A percentile compares a stretch with the other conserved stretches of the same genome.
These are phyloP conservation scores for Lodderomyces elongisporus DNA, from an alignment of 1,139 yeast species.

Conservation along the genomic window DNA sequence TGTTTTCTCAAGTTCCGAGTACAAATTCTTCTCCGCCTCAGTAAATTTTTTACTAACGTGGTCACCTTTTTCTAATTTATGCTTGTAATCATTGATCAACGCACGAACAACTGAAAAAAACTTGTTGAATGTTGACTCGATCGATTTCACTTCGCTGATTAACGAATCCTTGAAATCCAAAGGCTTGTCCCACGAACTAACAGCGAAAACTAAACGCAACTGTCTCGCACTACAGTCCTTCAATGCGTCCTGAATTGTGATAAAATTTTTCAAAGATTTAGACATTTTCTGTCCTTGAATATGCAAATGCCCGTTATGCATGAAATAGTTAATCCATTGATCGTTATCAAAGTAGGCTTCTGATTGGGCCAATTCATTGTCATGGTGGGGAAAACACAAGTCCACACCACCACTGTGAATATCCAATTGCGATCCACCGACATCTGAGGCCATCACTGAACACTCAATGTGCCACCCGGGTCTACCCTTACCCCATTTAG, in stretches of 20 bases:
- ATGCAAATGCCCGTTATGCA: conserved; percentile 96
- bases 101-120: conserved; percentile 86
- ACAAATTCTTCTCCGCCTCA: conserved; percentile 49
- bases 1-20: conserved; percentile 46
- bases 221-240: conserved; percentile 68
- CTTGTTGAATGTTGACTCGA: conserved; percentile 70
- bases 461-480: conserved; percentile 99
- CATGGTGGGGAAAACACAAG: conserved; percentile 99
- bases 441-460: conserved; percentile 96
- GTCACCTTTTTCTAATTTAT: conserved; percentile 40
- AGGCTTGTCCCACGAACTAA: conserved; percentile 89
- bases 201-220: conserved; percentile 82
- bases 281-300: conserved; percentile 99
- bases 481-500: conserved; percentile 96
- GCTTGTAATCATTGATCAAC: conserved; percentile 55
- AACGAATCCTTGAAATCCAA: conserved; percentile 85
- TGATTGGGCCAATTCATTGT: conserved; percentile 93
- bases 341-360: conserved; percentile 86
- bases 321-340: conserved; percentile 95
- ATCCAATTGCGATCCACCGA: conserved; percentile 79
- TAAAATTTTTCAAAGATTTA: conserved; percentile 88
- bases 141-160: conserved; percentile 67
- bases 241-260: conserved; percentile 89
- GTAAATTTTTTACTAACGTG: conserved; percentile 54
- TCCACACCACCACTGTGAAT: conserved; percentile 97